phyloP scores from a whole-genome alignment of 371 early-diverging fungal genomes.

The Mortierella sp. region DNA sequence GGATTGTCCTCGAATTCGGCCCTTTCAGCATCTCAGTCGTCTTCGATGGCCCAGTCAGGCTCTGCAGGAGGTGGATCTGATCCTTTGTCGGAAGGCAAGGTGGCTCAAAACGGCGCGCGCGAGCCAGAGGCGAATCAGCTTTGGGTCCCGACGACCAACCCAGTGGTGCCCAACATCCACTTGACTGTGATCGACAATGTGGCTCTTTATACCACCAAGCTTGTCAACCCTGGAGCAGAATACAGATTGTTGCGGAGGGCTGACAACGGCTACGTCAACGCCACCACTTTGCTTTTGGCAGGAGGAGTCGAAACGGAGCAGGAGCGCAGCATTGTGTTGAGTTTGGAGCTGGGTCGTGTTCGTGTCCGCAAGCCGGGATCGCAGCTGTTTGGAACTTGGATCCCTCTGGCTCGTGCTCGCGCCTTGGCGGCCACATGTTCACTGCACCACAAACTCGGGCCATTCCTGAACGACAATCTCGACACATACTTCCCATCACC shows the following conservation, averaged over 20 bases:
- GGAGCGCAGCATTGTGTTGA: slow-evolving; percentile 88
- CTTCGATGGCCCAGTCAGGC: slow-evolving; percentile 13
- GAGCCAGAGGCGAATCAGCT: slow-evolving; percentile 56
- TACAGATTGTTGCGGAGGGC: slow-evolving; percentile 81
- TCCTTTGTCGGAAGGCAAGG: slow-evolving; percentile 38
- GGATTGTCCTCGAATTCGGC: not conserved
- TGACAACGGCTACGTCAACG: slow-evolving; percentile 89
- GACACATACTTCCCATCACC: slow-evolving; percentile 81
- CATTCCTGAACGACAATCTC: slow-evolving; percentile 83
- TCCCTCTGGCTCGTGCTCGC: slow-evolving; percentile 88
- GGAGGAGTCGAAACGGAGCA: slow-evolving; percentile 90
- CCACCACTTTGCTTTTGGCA: slow-evolving; percentile 84
- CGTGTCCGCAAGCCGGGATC: slow-evolving; percentile 81
- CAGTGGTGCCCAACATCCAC: slow-evolving; percentile 73
- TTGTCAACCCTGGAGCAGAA: slow-evolving; percentile 67
- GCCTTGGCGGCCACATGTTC: slow-evolving; percentile 89
- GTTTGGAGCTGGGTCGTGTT: slow-evolving; percentile 86
- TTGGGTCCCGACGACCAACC: slow-evolving; percentile 63
- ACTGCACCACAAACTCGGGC: slow-evolving; percentile 80
- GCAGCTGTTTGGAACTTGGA: slow-evolving; percentile 90
- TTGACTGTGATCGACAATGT: slow-evolving; percentile 81
- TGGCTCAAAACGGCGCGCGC: slow-evolving; percentile 56
- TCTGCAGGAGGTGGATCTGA: slow-evolving; percentile 30
- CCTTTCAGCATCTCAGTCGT: not conserved
- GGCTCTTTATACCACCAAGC: slow-evolving; percentile 78